These are phyloP conservation scores for Ampelocalamus luodianensis DNA, from an alignment of 176 grass and related monocot genomes.

Conservation along the genomic window DNA sequence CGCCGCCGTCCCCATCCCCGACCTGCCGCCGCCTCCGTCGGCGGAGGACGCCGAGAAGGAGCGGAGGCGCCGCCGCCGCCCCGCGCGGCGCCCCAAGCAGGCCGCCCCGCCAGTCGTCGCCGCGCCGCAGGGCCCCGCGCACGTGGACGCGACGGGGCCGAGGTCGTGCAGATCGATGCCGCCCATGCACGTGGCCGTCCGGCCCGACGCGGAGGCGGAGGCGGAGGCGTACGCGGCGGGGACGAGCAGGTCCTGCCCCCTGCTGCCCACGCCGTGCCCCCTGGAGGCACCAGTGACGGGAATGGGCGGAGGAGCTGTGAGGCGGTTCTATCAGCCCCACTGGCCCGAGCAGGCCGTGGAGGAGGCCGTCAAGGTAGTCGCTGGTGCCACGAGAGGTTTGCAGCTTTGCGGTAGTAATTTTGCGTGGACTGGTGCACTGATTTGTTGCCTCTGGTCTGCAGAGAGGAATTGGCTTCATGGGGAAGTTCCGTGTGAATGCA, in stretches of 20 bases:
- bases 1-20: constrained; percentile 19
- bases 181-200: constrained; percentile 45
- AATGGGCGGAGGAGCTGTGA: not conserved
- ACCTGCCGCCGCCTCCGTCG: not conserved
- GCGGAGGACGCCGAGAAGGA: constrained; percentile 70
- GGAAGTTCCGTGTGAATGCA: constrained; percentile 80
- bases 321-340: constrained; percentile 68
- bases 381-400: not conserved
- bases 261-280: constrained; percentile 46
- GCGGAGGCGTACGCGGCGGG: constrained; percentile 35
- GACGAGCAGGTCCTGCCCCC: constrained; percentile 62
- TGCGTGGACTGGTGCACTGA: not conserved
- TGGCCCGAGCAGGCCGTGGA: constrained; percentile 67
- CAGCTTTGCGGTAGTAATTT: constrained; percentile 1
- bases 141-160: constrained; percentile 45
- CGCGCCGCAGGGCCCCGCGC: not conserved
- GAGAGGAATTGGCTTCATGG: constrained; percentile 73
- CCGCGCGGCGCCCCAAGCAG: constrained; percentile 61
- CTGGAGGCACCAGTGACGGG: not conserved
- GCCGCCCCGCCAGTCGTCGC: not conserved
- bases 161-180: constrained; percentile 76
- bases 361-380: constrained; percentile 74
- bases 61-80: constrained; percentile 61
- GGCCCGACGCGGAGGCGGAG: constrained; percentile 31
- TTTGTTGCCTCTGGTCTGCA: constrained; percentile 42